Evolutionary conservation across 768 basidiomycete species (phyloP).

Genomic region (Stropharia rugosoannulata): DNA sequence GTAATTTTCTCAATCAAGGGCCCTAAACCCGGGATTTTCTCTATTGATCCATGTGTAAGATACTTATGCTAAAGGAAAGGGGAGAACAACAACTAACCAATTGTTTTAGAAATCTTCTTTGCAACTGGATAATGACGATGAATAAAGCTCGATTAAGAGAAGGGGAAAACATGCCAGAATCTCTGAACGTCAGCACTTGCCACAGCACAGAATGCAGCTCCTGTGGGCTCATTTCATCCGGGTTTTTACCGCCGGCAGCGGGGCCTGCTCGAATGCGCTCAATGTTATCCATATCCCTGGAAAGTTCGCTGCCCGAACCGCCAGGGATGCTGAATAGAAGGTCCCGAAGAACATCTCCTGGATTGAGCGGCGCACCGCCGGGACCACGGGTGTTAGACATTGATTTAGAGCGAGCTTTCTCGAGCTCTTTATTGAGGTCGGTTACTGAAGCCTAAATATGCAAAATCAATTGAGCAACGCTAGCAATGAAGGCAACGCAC

Average conservation of each 20-base stretch:
- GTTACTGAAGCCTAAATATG: slow-evolving; percentile 72
- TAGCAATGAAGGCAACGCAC: background rate
- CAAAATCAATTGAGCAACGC: background rate
- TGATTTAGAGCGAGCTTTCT: slow-evolving; percentile 61
- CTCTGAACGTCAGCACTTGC: slow-evolving; percentile 85
- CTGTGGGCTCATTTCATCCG: slow-evolving; percentile 85
- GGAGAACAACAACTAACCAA: slow-evolving; percentile 39
- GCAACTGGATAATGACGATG: slow-evolving; percentile 38
- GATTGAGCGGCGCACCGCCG: slow-evolving; percentile 32
- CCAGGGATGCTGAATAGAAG: slow-evolving; percentile 66
- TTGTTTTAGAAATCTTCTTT: slow-evolving; percentile 78
- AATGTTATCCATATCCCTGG: slow-evolving; percentile 74
- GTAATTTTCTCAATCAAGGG: slow-evolving; percentile 76
- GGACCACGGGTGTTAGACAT: slow-evolving; percentile 28
- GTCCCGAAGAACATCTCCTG: slow-evolving; percentile 53
- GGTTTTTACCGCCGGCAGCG: slow-evolving; percentile 61
- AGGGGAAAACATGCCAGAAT: slow-evolving; percentile 50
- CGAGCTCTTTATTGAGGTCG: slow-evolving; percentile 80
- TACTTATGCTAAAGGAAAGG: background rate
- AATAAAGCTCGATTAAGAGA: background rate
- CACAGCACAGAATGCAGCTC: slow-evolving; percentile 82
- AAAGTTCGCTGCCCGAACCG: slow-evolving; percentile 56
- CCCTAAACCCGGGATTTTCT: slow-evolving; percentile 82
- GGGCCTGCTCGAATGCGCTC: slow-evolving; percentile 64
- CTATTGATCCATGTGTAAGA: slow-evolving; percentile 28